These are phyloP conservation scores for Kwoniella pini DNA, from an alignment of 768 basidiomycete genomes.

Conservation along the genomic window DNA sequence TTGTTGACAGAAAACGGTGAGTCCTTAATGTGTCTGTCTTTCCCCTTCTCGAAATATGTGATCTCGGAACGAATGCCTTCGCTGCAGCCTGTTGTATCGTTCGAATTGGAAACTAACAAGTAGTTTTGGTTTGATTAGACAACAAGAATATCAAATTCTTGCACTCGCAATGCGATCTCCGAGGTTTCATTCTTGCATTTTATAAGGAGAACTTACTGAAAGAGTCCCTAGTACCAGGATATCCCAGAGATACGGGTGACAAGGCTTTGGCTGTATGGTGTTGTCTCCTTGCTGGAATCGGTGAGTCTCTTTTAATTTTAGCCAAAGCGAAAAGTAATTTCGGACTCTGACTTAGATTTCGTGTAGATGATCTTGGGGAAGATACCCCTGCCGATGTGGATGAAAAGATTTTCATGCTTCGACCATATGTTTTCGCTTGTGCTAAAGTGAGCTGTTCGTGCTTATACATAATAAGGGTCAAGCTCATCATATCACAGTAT, in stretches of 20 bases:
- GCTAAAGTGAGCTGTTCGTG: conserved; percentile 54
- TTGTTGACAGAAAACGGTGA: conserved; percentile 51
- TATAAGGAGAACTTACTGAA: conserved; percentile 49
- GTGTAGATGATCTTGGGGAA: conserved; percentile 33
- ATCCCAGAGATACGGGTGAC: conserved; percentile 49
- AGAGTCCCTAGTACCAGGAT: conserved; percentile 54
- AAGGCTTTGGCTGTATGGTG: conserved; percentile 51
- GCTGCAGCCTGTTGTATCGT: no score
- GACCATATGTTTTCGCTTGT: conserved; percentile 57
- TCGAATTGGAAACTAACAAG: no score
- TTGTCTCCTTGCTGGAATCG: conserved; percentile 38
- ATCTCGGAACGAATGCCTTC: no score
- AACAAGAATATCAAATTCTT: conserved; percentile 46
- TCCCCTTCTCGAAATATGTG: not conserved
- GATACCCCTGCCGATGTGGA: conserved; percentile 52
- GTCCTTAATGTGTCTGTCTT: conserved; percentile 10
- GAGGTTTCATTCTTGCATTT: conserved; percentile 42
- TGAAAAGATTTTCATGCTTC: conserved; percentile 55
- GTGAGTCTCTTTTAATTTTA: conserved; percentile 13
- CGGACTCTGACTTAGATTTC: not conserved
- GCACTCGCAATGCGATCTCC: conserved; percentile 39
- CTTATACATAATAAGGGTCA: no score
- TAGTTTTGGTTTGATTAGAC: conserved; percentile 27
- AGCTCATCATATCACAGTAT: no score
- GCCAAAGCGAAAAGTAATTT: not conserved